Conservation (phyloP, 2,329 filamentous ascomycete genomes). For the Fusarium penzigii region DNA sequence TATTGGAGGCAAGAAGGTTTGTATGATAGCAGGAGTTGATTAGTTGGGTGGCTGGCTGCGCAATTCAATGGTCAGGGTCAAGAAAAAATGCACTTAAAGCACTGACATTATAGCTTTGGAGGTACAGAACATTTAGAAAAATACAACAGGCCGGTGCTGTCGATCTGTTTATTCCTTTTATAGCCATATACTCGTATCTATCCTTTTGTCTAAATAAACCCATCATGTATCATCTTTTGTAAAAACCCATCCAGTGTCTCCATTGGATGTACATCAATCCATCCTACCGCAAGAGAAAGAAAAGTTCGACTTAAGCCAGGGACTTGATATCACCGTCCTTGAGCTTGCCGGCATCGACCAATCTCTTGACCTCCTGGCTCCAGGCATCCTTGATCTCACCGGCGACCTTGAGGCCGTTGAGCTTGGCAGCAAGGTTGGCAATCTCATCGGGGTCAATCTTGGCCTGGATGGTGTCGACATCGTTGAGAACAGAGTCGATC, state of each 20-base stretch:
- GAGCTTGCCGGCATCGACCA: conserved; percentile 80
- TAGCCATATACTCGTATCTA: conserved; percentile 23
- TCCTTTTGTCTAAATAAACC: conserved; percentile 18
- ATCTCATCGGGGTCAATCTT: conserved; percentile 93
- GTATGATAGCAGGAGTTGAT: too few species aligned
- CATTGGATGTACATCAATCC: neutral
- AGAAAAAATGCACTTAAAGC: too few species aligned
- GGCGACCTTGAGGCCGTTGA: conserved; percentile 76
- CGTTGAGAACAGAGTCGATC: conserved; percentile 80
- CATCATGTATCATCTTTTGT: conserved; percentile 14
- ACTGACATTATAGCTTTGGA: too few species aligned
- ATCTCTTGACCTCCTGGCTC: conserved; percentile 72
- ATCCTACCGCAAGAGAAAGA: neutral
- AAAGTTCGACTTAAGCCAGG: conserved; percentile 40
- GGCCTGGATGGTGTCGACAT: conserved; percentile 82
- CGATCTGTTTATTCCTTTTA: conserved; percentile 15
- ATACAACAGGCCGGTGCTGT: neutral
- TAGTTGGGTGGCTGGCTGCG: too few species aligned
- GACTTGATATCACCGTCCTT: conserved; percentile 81
- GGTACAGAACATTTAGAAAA: neutral
- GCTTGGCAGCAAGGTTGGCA: conserved; percentile 76
- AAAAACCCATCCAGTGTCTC: neutral
- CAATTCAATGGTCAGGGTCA: too few species aligned
- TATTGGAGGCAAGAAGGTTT: too few species aligned
- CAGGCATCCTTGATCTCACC: conserved; percentile 86